These are phyloP conservation scores for Metroxylon sagu DNA, from an alignment of 176 grass and related monocot species.

Conservation along the genomic window DNA sequence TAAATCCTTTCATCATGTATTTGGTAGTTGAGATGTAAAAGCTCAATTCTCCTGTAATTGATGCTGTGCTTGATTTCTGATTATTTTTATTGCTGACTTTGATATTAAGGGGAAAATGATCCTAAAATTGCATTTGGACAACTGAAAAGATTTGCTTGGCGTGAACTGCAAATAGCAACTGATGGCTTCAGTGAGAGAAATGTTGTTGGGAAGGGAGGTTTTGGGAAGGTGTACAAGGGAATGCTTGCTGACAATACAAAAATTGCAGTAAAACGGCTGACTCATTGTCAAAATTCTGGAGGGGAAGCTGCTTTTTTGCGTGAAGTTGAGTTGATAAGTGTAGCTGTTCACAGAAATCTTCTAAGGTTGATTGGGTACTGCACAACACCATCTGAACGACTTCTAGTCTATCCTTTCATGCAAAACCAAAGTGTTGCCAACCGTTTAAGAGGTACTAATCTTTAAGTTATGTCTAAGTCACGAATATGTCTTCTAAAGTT, in stretches of 20 bases:
- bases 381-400: constrained; percentile 45
- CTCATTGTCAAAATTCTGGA: constrained; percentile 30
- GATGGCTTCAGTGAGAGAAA: constrained; percentile 55
- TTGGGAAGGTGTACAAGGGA: constrained; percentile 87
- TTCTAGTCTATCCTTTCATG: constrained; percentile 97
- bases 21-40: no score
- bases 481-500: no score
- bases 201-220: constrained; percentile 83
- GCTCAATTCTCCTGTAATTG: no score
- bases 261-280: constrained; percentile 64
- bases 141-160: constrained; percentile 68
- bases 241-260: constrained; percentile 40
- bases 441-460: constrained; percentile 57
- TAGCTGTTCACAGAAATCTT: constrained; percentile 87
- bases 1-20: no score
- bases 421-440: constrained; percentile 82
- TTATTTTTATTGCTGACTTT: not conserved
- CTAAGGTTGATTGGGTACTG: constrained; percentile 87
- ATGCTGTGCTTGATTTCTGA: constrained; percentile 5
- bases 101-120: constrained; percentile 50
- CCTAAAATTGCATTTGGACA: constrained; percentile 66
- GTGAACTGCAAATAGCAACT: constrained; percentile 78
- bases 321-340: constrained; percentile 88
- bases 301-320: constrained; percentile 64
- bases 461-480: no score